Evolutionary conservation across 805 yeast genomes (phyloP).

Genomic region (Saccharomycopsis javanensis): DNA sequence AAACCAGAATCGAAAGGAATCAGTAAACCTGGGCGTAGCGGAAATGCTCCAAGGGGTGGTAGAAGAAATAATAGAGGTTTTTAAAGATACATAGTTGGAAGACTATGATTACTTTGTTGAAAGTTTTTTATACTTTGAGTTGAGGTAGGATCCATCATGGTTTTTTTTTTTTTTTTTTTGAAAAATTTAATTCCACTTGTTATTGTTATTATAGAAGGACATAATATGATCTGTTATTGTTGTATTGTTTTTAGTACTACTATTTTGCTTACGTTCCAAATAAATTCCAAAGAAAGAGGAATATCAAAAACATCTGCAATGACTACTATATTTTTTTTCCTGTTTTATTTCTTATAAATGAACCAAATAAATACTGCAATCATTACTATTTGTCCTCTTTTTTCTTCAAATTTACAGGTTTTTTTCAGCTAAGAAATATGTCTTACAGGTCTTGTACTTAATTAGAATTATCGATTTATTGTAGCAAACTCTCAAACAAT

Average conservation of each 20-base stretch:
- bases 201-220: background rate
- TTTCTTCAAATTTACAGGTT: no score
- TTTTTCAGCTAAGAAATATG: no score
- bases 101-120: no score
- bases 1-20: slow-evolving; percentile 5
- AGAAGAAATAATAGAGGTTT: slow-evolving; percentile 11
- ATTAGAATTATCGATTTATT: background rate
- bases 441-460: no score
- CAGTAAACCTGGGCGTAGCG: slow-evolving; percentile 1
- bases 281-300: no score
- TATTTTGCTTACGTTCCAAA: no score
- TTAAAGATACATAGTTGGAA: background rate
- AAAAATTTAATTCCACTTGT: background rate
- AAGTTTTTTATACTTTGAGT: no score
- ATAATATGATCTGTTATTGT: background rate
- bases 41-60: slow-evolving; percentile 6
- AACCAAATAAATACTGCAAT: no score
- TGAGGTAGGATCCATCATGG: background rate
- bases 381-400: background rate
- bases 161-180: background rate
- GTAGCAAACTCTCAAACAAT: background rate
- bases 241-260: no score
- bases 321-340: no score
- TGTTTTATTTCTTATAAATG: background rate
- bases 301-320: no score